A percentile compares a stretch with the other conserved stretches of the same genome.
phyloP scores from a whole-genome alignment of 345 rosid species.

The Lenwebbia sp. region DNA sequence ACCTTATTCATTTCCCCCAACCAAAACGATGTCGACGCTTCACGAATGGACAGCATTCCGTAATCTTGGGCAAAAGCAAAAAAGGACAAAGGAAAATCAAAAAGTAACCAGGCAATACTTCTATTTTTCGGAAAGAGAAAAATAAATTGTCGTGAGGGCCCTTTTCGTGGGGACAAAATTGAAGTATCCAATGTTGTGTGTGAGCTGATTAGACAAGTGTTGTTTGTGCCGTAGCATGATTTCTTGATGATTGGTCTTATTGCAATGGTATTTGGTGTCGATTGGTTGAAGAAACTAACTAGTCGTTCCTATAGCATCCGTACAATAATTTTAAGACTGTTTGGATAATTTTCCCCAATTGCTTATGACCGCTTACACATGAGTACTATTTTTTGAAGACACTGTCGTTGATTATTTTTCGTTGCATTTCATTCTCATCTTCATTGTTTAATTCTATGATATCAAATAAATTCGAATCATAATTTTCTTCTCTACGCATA shows the following conservation, averaged over 20 bases:
- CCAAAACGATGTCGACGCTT: not conserved
- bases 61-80: not conserved
- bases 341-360: not conserved
- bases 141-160: not conserved
- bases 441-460: not conserved
- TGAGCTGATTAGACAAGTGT: not conserved
- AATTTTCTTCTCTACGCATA: too few relatives aligned
- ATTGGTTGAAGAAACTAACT: not conserved
- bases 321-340: rapidly evolving
- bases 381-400: not conserved
- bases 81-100: not conserved
- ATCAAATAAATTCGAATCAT: not conserved
- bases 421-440: not conserved
- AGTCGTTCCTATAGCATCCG: rapidly evolving
- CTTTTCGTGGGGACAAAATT: not conserved
- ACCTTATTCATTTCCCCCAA: not conserved
- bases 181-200: not conserved
- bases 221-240: not conserved
- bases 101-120: not conserved
- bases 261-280: not conserved
- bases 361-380: not conserved
- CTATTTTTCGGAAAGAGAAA: not conserved
- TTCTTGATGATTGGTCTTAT: not conserved
- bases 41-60: not conserved
- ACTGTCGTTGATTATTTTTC: not conserved